These are phyloP conservation scores for Waltergamsia citrina DNA, from an alignment of 2,329 filamentous ascomycete species.

Conservation along the genomic window DNA sequence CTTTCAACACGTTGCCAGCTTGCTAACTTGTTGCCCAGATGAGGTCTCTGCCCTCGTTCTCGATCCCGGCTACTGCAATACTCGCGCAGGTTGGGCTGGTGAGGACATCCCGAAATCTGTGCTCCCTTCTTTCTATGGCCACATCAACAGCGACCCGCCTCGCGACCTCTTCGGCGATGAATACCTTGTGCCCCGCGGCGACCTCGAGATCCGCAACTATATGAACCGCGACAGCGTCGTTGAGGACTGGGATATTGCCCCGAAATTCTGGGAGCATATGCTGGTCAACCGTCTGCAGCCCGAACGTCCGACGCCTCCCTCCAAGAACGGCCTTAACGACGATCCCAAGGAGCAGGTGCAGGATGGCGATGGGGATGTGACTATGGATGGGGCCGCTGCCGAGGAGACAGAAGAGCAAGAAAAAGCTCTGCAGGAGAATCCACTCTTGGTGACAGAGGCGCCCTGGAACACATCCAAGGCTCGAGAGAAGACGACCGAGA, in stretches of 20 bases:
- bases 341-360: conserved; percentile 45
- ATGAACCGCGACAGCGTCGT: conserved; percentile 84
- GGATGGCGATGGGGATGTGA: conserved; percentile 46
- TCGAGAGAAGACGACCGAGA: conserved; percentile 88
- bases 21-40: conserved; percentile 44
- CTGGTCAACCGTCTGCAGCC: conserved; percentile 84
- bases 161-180: conserved; percentile 80
- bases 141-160: conserved; percentile 34
- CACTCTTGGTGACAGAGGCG: conserved; percentile 86
- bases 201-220: conserved; percentile 83
- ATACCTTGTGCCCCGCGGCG: conserved; percentile 65
- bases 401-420: conserved; percentile 42
- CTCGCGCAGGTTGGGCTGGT: conserved; percentile 91
- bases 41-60: conserved; percentile 96
- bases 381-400: conserved; percentile 46
- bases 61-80: conserved; percentile 85
- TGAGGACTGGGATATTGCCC: conserved; percentile 90
- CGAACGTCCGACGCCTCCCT: conserved; percentile 56
- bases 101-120: conserved; percentile 96
- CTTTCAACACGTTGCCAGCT: conserved; percentile 1
- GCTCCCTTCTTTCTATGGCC: conserved; percentile 81
- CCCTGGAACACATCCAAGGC: conserved; percentile 85
- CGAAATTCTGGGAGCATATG: conserved; percentile 85
- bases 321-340: conserved; percentile 74
- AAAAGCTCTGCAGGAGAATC: conserved; percentile 80